Base-by-base conservation (phyloP, 2,329 filamentous ascomycete species). In the Verruconis gallopava region DNA sequence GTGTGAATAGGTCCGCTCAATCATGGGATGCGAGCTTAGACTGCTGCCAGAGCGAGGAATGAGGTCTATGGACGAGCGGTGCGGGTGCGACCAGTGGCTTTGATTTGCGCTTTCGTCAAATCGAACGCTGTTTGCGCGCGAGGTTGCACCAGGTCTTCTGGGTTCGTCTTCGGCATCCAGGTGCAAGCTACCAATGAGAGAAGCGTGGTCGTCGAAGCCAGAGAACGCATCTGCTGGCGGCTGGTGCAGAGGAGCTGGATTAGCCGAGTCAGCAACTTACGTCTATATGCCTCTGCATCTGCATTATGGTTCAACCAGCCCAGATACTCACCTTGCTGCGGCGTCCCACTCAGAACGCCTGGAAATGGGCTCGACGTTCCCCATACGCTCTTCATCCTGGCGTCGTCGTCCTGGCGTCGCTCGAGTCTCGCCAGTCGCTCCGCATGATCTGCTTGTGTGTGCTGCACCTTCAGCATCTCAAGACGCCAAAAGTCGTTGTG, bases 61-160 rank as follows among this genome's bases (percentile, higher is more conserved):
- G 50, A 93, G 81, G 43, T 96, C 91, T 37, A 83, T 77, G 11
- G 85, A 89, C 43, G 86, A 81, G 35, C 89, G 77, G 45, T 81
- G 83, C 49, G 76, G 77, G 54, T 93, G 85, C 28, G 79, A 80
- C 75, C 91, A 93, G 58, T 86, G 86, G 37, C 85, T 82, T 52
- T 94, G 86, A 51, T 94, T 77, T 12, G 89, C 88, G 55, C 85
- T 94, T 58, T 96, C 89, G 56, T 96, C 91, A 54, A 98, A 98
- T 28, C 91, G 83, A 51, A 98, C 91, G 56, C 91, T 96, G 58
- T 96, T 96, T 37, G 91, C 89, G 51, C 91, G 75, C 14, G 91
- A 98, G 14, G 85, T 81, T 15, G 84, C 85, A 42, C 91, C 85
- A 48, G 89, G 76, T 28, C 85, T 77, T 44, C 85, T 79, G 21